Conservation (phyloP, 352 stramenopile genomes). For the Elongisporangium anandrum region DNA sequence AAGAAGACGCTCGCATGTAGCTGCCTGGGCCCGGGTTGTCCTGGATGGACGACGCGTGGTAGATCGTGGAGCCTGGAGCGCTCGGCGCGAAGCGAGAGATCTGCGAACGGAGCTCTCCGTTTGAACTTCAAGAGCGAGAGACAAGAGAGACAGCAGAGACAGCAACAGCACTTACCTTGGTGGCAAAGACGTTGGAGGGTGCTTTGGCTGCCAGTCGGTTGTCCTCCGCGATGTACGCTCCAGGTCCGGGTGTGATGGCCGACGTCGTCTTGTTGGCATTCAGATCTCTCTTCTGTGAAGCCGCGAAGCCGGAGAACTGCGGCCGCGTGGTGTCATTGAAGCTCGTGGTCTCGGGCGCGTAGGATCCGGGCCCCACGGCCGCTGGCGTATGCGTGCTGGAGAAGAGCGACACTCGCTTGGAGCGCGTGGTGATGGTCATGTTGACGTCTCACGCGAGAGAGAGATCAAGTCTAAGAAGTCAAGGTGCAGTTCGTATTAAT, state of each 20-base stretch:
- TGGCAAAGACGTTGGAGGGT: constrained; percentile 63
- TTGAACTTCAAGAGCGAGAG: background rate
- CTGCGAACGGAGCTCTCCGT: constrained; percentile 17
- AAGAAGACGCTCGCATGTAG: constrained; percentile 28
- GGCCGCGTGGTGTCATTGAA: constrained; percentile 32
- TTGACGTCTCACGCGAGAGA: no score
- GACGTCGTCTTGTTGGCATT: constrained; percentile 80
- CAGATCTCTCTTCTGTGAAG: constrained; percentile 65
- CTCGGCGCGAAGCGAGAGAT: constrained; percentile 71
- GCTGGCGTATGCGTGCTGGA: constrained; percentile 32
- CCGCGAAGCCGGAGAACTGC: constrained; percentile 65
- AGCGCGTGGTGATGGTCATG: constrained; percentile 81
- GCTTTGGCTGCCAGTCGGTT: constrained; percentile 9
- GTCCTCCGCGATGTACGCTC: constrained; percentile 41
- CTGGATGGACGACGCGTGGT: constrained; percentile 56
- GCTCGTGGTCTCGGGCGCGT: constrained; percentile 52
- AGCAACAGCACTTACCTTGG: constrained; percentile 32
- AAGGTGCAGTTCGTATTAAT: background rate
- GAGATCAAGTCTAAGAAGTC: no score
- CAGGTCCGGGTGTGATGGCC: constrained; percentile 67
- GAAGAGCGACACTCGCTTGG: constrained; percentile 66
- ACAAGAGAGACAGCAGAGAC: no score
- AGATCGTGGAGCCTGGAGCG: constrained; percentile 67
- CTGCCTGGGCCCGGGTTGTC: constrained; percentile 67
- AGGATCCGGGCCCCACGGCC: constrained; percentile 59